Conservation (phyloP, 176 grass and related monocot species). For the Raddia distichophylla region DNA sequence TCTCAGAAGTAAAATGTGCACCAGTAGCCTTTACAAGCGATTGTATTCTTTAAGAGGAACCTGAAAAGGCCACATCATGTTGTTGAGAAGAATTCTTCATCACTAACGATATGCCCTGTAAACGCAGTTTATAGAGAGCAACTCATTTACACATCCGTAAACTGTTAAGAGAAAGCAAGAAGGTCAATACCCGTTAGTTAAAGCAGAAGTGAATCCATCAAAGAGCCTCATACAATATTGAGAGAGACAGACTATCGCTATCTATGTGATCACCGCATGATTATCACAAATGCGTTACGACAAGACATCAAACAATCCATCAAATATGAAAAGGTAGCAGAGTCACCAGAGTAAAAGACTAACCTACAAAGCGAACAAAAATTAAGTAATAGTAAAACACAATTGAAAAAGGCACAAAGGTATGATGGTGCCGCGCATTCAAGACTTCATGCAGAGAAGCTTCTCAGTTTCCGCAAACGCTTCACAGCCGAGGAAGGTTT, state of each 20-base stretch:
- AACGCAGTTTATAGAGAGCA: background rate
- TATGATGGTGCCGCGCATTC: conserved; percentile 30
- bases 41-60: background rate
- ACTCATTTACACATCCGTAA: background rate
- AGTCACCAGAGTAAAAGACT: conserved; percentile 44
- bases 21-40: background rate
- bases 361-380: conserved; percentile 48
- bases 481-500: conserved; percentile 68
- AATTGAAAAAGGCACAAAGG: conserved; percentile 34
- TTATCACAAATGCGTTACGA: conserved; percentile 32
- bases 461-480: conserved; percentile 81
- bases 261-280: conserved; percentile 12
- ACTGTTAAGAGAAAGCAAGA: background rate
- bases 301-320: conserved; percentile 41
- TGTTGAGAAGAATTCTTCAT: background rate
- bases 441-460: conserved; percentile 57
- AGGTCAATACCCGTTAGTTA: background rate
- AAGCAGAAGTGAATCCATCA: background rate
- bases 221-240: background rate
- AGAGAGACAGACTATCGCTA: background rate
- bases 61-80: background rate
- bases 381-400: conserved; percentile 45
- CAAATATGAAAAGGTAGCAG: conserved; percentile 33
- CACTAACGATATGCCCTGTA: background rate
- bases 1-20: background rate